Evolutionary conservation across 2,329 filamentous ascomycete species (phyloP).

Genomic region (Helotiales sp.): DNA sequence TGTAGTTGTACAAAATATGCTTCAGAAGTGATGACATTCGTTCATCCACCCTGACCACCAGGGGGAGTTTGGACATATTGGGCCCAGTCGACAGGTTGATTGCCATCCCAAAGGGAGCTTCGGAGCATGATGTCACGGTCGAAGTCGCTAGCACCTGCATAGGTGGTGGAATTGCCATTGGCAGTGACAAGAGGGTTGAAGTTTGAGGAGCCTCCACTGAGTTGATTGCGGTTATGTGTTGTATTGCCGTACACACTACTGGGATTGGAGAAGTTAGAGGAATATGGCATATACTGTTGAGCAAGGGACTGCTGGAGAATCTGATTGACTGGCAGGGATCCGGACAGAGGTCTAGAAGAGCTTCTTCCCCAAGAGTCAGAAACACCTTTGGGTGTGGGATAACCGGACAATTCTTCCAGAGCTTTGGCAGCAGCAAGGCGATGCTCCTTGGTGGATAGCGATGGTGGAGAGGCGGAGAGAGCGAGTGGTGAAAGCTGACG

Average conservation of each 20-base stretch:
- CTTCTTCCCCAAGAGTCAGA: slow-evolving; percentile 19
- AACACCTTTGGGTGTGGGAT: background rate
- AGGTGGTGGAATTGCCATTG: slow-evolving; percentile 26
- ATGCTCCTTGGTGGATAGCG: slow-evolving; percentile 24
- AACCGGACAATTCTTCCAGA: slow-evolving; percentile 29
- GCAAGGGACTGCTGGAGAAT: slow-evolving; percentile 26
- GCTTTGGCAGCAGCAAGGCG: slow-evolving; percentile 23
- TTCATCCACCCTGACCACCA: slow-evolving; percentile 45
- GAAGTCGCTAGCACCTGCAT: slow-evolving; percentile 29
- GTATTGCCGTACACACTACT: slow-evolving; percentile 54
- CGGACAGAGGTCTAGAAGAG: slow-evolving; percentile 9
- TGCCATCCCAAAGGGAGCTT: slow-evolving; percentile 32
- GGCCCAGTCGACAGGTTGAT: slow-evolving; percentile 16
- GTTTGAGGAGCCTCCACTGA: slow-evolving; percentile 4
- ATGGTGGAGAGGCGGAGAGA: too few relatives aligned
- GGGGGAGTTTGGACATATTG: slow-evolving; percentile 47
- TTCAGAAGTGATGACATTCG: background rate
- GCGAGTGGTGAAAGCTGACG: slow-evolving; percentile 36
- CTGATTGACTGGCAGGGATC: slow-evolving; percentile 20
- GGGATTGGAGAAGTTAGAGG: slow-evolving; percentile 45
- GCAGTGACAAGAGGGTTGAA: slow-evolving; percentile 3
- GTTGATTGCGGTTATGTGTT: slow-evolving; percentile 9
- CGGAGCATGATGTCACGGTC: slow-evolving; percentile 32
- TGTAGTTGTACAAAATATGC: slow-evolving; percentile 5
- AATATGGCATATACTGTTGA: slow-evolving; percentile 26